Evolutionary conservation across 768 basidiomycete genomes (phyloP), one percentile per base, ranked within the genome.

Genomic region (Boletellus sp.): DNA sequence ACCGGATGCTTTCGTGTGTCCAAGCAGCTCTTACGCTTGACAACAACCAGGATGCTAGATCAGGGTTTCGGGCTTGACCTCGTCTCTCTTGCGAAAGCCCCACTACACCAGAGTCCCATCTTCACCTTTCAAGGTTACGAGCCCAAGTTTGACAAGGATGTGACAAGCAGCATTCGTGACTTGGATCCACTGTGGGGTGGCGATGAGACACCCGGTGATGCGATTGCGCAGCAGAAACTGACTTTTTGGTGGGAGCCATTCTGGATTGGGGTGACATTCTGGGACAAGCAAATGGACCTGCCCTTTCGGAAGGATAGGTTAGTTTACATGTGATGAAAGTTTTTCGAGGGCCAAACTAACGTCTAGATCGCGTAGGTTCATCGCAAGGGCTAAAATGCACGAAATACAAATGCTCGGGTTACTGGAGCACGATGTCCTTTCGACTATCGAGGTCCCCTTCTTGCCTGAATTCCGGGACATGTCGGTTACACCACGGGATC

Each of bases 301-400:
- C 91, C 91, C 1, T 84, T 93, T 59, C 76, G 90, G 42, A 70
- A 74, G 57, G 90, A 91, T 66, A 79, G 90, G 89, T 88, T 49
- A 59, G 51, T 49, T 37, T 56, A 23, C 6, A 34, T 10, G 32
- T 23, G 41, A 47, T 55, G 28, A 24, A 17, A 16, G 4, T 45
- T 19, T n/a, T 41, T n/a, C 6, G 12, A 22, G 17, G 26, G 11
- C 16, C 33, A 19, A 28, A 11, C 41, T 51, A 12, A 57, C 26
- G 32, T 24, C 20, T 22, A n/a, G 7, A 41, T 57, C 43, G 26
- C 50, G 34, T 56, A 94, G 95, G 52, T 98, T 97, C 64, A 75
- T 97, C 22, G 87, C 92, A 6, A 83, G 95, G 26, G 93, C 90
- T n/a, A 90, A 91, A 71, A 95, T 96, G 92, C 90, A 93, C 60